Evolutionary conservation across 2,329 filamentous ascomycete species (phyloP).

Genomic region (Fusarium dlaminii): DNA sequence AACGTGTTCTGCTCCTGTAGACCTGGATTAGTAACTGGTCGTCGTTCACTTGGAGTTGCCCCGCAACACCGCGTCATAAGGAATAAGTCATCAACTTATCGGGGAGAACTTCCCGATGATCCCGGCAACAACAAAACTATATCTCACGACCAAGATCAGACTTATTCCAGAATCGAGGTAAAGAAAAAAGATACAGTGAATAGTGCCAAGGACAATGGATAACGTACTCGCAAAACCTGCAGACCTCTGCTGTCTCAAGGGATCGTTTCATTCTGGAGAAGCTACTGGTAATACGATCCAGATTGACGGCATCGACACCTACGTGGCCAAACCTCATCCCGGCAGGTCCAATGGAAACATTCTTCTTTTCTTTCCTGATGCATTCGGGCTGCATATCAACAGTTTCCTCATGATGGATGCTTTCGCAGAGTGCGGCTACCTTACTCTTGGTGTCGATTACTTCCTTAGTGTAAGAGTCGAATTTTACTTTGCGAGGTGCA

Average conservation of each 20-base stretch:
- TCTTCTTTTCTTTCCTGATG: neutral
- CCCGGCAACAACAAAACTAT: neutral
- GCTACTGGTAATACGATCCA: neutral
- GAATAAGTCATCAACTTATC: neutral
- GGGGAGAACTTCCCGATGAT: neutral
- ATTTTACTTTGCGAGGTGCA: accelerated
- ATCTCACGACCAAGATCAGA: neutral
- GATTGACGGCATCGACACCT: neutral
- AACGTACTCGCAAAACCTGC: neutral
- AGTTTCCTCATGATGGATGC: neutral
- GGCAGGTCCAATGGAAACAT: neutral
- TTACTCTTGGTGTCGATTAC: neutral
- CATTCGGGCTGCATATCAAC: neutral
- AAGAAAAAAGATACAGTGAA: neutral
- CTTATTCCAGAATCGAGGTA: accelerated
- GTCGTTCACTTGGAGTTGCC: neutral
- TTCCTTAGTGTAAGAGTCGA: neutral
- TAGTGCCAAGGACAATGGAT: neutral
- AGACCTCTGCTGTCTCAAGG: neutral
- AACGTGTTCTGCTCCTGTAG: no score
- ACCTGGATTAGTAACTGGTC: neutral
- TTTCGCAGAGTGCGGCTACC: neutral
- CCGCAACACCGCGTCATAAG: neutral
- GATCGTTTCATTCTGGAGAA: neutral
- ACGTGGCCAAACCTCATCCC: neutral